These are phyloP conservation scores for Parathielavia hyrcaniae DNA, from an alignment of 495 filamentous ascomycete species.

Conservation along the genomic window DNA sequence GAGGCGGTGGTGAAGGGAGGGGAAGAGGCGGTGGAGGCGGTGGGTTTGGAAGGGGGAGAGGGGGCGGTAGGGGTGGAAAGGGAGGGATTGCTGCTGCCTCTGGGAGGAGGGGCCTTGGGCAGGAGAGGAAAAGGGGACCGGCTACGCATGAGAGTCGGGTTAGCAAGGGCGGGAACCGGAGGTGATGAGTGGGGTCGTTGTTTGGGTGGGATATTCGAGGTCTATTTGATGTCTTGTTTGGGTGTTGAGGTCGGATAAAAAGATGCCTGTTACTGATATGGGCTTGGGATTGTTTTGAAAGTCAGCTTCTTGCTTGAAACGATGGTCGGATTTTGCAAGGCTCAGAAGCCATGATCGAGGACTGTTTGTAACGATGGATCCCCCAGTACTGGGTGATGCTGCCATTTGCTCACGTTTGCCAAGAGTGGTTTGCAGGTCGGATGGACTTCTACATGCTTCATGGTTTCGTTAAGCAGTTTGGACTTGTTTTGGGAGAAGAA, in stretches of 20 bases:
- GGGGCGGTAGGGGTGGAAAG: slow-evolving; percentile 30
- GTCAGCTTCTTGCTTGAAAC: background rate
- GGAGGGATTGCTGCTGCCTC: slow-evolving; percentile 42
- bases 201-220: background rate
- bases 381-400: too few relatives aligned
- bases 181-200: slow-evolving; percentile 8
- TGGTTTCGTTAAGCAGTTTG: too few relatives aligned
- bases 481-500: too few relatives aligned
- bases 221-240: background rate
- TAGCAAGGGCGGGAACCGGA: slow-evolving; percentile 32
- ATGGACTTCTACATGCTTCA: too few relatives aligned
- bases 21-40: slow-evolving; percentile 8
- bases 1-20: slow-evolving; percentile 11
- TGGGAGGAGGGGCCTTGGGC: slow-evolving; percentile 44
- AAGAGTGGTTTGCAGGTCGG: too few relatives aligned
- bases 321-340: too few relatives aligned
- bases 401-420: too few relatives aligned
- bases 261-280: background rate
- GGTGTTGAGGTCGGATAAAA: slow-evolving; percentile 18
- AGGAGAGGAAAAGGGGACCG: slow-evolving; percentile 41
- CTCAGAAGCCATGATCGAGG: too few relatives aligned
- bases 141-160: slow-evolving; percentile 30
- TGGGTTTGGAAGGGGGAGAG: slow-evolving; percentile 17
- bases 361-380: too few relatives aligned
- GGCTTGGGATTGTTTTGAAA: background rate